Evolutionary conservation across 2,329 filamentous ascomycete genomes (phyloP).

Genomic region (Coniosporium tulheliwenetii): DNA sequence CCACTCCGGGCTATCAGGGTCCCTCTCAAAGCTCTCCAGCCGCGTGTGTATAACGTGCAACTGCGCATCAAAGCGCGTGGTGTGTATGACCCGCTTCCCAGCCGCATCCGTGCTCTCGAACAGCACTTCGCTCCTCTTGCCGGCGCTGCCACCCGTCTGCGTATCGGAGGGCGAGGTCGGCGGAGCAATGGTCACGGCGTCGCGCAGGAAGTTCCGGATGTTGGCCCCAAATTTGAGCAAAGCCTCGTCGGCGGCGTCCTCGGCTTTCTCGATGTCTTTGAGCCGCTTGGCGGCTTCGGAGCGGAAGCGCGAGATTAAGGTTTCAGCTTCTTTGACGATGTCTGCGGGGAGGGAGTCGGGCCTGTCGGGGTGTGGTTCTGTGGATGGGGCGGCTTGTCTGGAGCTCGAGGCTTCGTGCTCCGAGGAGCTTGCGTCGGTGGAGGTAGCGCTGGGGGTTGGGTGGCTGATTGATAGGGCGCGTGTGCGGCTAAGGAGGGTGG

Average conservation of each 20-base stretch:
- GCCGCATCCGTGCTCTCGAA: conserved; percentile 88
- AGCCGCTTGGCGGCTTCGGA: conserved; percentile 66
- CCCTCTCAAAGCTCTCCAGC: conserved; percentile 64
- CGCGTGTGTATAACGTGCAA: conserved; percentile 88
- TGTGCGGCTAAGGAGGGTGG: conserved; percentile 56
- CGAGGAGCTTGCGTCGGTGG: conserved; percentile 11
- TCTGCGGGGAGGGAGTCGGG: conserved; percentile 31
- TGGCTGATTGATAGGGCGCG: conserved; percentile 52
- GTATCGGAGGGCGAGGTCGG: conserved; percentile 34
- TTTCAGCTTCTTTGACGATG: conserved; percentile 39
- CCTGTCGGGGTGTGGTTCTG: conserved; percentile 10
- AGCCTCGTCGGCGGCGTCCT: conserved; percentile 92
- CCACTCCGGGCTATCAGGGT: conserved; percentile 61
- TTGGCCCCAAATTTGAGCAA: conserved; percentile 83
- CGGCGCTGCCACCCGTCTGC: conserved; percentile 23
- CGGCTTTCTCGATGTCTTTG: conserved; percentile 78
- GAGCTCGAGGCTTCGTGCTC: conserved; percentile 4
- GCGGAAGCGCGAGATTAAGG: conserved; percentile 62
- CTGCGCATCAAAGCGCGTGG: conserved; percentile 87
- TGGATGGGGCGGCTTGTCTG: conserved; percentile 1
- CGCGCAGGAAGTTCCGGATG: conserved; percentile 74
- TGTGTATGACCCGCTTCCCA: conserved; percentile 87
- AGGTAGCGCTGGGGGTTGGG: conserved; percentile 5
- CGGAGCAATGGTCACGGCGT: conserved; percentile 78
- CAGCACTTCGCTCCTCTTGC: conserved; percentile 40